phyloP scores from a whole-genome alignment of 1,284 basidiomycete genomes.

The Naganishia albida region DNA sequence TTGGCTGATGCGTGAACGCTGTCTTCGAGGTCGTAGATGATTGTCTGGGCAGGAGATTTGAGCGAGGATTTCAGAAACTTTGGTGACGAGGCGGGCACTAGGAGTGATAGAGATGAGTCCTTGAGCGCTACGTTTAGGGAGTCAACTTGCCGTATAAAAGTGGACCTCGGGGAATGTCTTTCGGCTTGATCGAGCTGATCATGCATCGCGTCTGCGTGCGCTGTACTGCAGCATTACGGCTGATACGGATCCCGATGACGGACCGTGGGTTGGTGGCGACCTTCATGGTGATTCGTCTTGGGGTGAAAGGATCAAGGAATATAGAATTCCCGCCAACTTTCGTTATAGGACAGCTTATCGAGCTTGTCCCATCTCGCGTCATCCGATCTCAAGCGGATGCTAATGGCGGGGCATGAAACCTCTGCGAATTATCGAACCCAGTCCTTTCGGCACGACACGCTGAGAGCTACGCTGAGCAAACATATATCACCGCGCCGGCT shows the following conservation, averaged over 20 bases:
- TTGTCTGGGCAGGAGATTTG: conserved; percentile 24
- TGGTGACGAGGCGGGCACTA: conserved; percentile 33
- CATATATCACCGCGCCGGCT: too few relatives aligned
- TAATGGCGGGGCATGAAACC: too few relatives aligned
- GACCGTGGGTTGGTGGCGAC: background rate
- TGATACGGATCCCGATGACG: background rate
- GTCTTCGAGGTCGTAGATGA: conserved; percentile 35
- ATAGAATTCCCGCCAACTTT: too few relatives aligned
- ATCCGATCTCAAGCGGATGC: too few relatives aligned
- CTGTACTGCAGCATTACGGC: background rate
- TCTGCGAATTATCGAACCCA: too few relatives aligned
- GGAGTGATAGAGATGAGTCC: background rate
- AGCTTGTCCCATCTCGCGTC: too few relatives aligned
- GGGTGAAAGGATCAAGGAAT: background rate
- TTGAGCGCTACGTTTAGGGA: too few relatives aligned
- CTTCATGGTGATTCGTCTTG: background rate
- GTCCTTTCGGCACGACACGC: too few relatives aligned
- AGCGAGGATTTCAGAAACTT: conserved; percentile 34
- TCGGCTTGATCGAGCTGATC: conserved; percentile 31
- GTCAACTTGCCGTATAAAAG: conserved; percentile 29
- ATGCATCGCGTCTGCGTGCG: background rate
- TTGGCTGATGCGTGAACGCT: conserved; percentile 31
- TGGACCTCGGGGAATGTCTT: conserved; percentile 29
- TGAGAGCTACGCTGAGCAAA: too few relatives aligned
- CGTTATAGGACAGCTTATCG: too few relatives aligned